Evolutionary conservation across 148 eudicot species (phyloP), one percentile per base, ranked within the genome.

Genomic region (Vaccinium myrtillus): DNA sequence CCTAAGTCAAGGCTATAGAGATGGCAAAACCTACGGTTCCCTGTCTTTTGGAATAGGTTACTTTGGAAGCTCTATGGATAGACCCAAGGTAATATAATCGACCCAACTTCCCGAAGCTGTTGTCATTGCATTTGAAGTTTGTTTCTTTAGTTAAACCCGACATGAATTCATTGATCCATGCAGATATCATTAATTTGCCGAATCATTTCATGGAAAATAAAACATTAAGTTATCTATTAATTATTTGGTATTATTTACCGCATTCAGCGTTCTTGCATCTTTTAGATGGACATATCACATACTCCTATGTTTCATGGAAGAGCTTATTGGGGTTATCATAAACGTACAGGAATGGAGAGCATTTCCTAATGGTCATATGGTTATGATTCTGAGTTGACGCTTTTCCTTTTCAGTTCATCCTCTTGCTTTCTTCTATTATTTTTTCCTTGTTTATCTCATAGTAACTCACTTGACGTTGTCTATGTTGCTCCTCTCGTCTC

Each of bases 11-110:
- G 90, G 89, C 95, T 53, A 93, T 95, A 76, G 98, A 97, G 89
- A 91, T 97, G 86, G 98, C 90, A 25, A 98, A 98, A 95, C 88
- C 74, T 97, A 88, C 87, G 90, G 96, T 82, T 90, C 98, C 84
- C 86, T 54, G 23, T 97, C 99, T 43, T 94, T 95, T 87, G 99
- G 98, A 81, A 79, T 95, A 83, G 98, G 99, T 51, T 97, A 95
- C 90, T 95, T 87, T 83, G 98, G 93, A 51, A 93, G 93, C 90
- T 91, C 91, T 36, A 95, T 97, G 99, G 87, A 86, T 87, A 91
- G 87, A 80, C 99, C 99, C 21, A 94, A 95, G 99, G 98, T 97
- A 91, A 46, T 8, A 1, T 43, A 19, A 53, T 48, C 19, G 7
- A 12, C 51, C 2, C 19, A 13, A 14, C 36, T 8, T 79, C 39